phyloP scores from a whole-genome alignment of 768 basidiomycete species.

The Tulasnella sp. region DNA sequence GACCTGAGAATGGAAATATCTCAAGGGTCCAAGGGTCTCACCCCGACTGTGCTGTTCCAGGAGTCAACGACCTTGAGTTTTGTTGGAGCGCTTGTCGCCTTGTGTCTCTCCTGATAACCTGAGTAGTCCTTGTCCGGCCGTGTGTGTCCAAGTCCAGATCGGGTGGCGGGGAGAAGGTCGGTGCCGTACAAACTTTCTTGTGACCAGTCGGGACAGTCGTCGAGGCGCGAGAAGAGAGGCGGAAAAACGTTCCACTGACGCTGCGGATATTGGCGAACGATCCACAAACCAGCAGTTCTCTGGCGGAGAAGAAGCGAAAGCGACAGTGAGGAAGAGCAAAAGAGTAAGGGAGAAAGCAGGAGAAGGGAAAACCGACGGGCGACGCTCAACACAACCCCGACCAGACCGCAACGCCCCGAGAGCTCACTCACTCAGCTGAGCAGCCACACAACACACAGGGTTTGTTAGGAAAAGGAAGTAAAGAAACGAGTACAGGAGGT shows the following conservation, averaged over 20 bases:
- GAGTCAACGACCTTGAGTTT: not conserved
- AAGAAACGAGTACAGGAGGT: not conserved
- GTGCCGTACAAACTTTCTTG: not conserved
- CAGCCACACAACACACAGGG: not conserved
- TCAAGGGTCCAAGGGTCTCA: not conserved
- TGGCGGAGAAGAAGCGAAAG: slow-evolving; percentile 3
- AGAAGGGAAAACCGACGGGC: not conserved
- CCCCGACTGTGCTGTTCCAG: not conserved
- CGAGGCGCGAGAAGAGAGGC: not conserved
- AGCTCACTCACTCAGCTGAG: not conserved
- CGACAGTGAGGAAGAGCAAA: not conserved
- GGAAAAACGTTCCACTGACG: not conserved
- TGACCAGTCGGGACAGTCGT: not conserved
- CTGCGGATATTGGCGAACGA: not conserved
- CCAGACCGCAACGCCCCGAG: not conserved
- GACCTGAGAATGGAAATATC: not conserved
- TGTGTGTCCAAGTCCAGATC: not conserved
- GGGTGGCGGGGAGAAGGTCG: not conserved
- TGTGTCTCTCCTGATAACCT: not conserved
- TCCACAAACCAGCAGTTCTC: not conserved
- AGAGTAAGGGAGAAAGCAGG: not conserved
- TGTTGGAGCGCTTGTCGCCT: not conserved
- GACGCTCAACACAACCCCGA: not conserved
- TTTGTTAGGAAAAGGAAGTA: not conserved
- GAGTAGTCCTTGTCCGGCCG: not conserved